Conservation (phyloP, 768 basidiomycete species). For the Xerocomellus intermedius region DNA sequence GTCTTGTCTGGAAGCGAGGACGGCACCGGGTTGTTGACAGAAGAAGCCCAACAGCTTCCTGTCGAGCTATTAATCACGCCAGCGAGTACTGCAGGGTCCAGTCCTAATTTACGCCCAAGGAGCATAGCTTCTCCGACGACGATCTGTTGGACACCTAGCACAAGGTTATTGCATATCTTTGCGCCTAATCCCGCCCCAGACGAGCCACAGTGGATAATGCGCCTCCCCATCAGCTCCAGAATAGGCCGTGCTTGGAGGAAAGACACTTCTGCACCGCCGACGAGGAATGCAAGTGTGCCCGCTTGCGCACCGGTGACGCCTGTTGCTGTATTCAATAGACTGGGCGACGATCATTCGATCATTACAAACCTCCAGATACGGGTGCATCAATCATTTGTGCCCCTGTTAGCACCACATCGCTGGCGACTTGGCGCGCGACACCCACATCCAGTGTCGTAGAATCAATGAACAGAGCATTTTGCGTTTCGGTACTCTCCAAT, state of each 20-base stretch:
- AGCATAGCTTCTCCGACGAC: slow-evolving; percentile 90
- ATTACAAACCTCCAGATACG: slow-evolving; percentile 79
- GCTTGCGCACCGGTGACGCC: slow-evolving; percentile 86
- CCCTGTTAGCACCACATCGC: slow-evolving; percentile 49
- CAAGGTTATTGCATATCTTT: slow-evolving; percentile 88
- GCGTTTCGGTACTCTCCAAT: slow-evolving; percentile 38
- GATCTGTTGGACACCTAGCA: slow-evolving; percentile 78
- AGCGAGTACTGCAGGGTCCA: slow-evolving; percentile 74
- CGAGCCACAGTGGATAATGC: slow-evolving; percentile 79
- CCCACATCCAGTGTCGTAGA: slow-evolving; percentile 87
- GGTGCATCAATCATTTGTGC: slow-evolving; percentile 90
- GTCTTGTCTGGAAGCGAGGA: slow-evolving; percentile 65
- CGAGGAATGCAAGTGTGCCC: slow-evolving; percentile 87
- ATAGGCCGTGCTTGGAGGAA: slow-evolving; percentile 58
- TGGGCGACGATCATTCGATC: background rate
- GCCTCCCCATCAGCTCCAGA: slow-evolving; percentile 73
- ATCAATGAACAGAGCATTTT: slow-evolving; percentile 72
- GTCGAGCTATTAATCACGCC: slow-evolving; percentile 84
- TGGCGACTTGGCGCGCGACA: slow-evolving; percentile 65
- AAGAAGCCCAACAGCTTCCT: slow-evolving; percentile 80
- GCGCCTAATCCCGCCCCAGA: slow-evolving; percentile 82
- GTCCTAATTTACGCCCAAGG: slow-evolving; percentile 76
- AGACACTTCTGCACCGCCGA: slow-evolving; percentile 67
- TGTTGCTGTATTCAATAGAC: slow-evolving; percentile 27
- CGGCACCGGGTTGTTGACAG: slow-evolving; percentile 87